Percentiles rank a stretch among this genome's conserved stretches.
Conservation (phyloP, 257 asterid genomes). For the Lavandula angustifolia region DNA sequence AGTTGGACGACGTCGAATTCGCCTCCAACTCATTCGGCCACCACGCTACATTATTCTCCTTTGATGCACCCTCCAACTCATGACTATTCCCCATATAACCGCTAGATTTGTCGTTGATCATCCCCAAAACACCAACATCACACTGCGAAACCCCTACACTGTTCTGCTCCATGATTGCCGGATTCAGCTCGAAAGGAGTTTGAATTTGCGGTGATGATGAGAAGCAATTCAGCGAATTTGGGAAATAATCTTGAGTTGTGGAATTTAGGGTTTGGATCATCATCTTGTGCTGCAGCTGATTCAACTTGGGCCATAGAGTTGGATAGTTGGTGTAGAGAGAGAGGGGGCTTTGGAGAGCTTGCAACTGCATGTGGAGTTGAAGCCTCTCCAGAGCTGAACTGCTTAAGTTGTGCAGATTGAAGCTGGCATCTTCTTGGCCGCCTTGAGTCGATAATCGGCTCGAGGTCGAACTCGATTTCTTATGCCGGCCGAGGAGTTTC, state of each 20-base stretch:
- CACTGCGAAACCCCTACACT: constrained; percentile 38
- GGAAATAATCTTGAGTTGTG: constrained; percentile 28
- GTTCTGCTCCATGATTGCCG: not conserved
- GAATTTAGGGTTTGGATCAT: constrained; percentile 47
- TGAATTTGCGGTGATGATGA: not conserved
- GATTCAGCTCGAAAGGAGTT: not conserved
- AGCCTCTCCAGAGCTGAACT: constrained; percentile 83
- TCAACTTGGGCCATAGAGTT: constrained; percentile 62
- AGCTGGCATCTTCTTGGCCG: constrained; percentile 32
- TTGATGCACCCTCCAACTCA: constrained; percentile 47
- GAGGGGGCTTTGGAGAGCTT: constrained; percentile 48
- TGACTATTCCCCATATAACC: constrained; percentile 23
- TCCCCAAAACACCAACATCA: constrained; percentile 51
- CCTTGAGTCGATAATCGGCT: constrained; percentile 33
- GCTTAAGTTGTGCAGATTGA: constrained; percentile 62
- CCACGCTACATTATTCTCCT: constrained; percentile 43
- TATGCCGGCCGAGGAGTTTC: constrained; percentile 67
- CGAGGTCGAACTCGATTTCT: constrained; percentile 39
- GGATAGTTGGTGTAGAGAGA: constrained; percentile 54
- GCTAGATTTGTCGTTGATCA: constrained; percentile 28
- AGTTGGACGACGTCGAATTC: constrained; percentile 51
- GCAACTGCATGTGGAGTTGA: constrained; percentile 82
- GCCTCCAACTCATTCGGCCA: constrained; percentile 58
- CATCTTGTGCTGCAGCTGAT: constrained; percentile 34
- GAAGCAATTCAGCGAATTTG: not conserved